Percentiles rank a stretch among this genome's conserved stretches.
Evolutionary conservation across 2,329 filamentous ascomycete genomes (phyloP).

Genomic region (Aspergillus japonicus): DNA sequence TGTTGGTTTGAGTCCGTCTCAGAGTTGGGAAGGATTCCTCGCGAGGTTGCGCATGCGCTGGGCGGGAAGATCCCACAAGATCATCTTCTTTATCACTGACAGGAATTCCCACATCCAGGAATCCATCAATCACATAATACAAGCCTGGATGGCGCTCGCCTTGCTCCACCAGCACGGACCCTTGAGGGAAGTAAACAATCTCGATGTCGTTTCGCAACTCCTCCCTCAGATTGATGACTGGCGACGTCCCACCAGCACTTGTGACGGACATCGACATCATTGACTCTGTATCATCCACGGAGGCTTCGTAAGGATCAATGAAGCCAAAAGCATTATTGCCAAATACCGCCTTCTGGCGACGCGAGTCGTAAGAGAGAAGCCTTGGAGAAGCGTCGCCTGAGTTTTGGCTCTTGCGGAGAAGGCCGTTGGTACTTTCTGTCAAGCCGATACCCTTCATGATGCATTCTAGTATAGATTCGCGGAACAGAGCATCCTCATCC

Average conservation of each 20-base stretch:
- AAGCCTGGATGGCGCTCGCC: constrained; percentile 94
- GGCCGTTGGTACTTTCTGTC: constrained; percentile 61
- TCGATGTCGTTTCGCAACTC: constrained; percentile 91
- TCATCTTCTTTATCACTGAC: constrained; percentile 58
- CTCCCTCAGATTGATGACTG: constrained; percentile 66
- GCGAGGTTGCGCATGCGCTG: constrained; percentile 25
- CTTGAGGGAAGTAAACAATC: constrained; percentile 95
- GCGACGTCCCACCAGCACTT: constrained; percentile 59
- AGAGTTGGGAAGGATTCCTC: constrained; percentile 48
- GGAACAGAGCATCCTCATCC: constrained; percentile 85
- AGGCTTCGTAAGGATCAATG: constrained; percentile 76
- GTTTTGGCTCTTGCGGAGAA: constrained; percentile 60
- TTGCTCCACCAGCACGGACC: constrained; percentile 90
- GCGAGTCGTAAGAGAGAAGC: constrained; percentile 78
- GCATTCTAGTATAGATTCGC: constrained; percentile 87
- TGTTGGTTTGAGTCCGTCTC: constrained; percentile 44
- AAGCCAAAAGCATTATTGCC: constrained; percentile 90
- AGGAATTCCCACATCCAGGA: constrained; percentile 89
- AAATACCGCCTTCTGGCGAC: constrained; percentile 74
- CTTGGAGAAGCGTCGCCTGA: constrained; percentile 85
- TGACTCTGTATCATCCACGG: constrained; percentile 79
- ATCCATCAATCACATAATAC: constrained; percentile 97
- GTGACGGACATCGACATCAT: constrained; percentile 67
- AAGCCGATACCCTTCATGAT: constrained; percentile 94
- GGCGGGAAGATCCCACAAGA: constrained; percentile 36